Conservation (phyloP, 176 grass and related monocot species). For the Oryza australiensis region DNA sequence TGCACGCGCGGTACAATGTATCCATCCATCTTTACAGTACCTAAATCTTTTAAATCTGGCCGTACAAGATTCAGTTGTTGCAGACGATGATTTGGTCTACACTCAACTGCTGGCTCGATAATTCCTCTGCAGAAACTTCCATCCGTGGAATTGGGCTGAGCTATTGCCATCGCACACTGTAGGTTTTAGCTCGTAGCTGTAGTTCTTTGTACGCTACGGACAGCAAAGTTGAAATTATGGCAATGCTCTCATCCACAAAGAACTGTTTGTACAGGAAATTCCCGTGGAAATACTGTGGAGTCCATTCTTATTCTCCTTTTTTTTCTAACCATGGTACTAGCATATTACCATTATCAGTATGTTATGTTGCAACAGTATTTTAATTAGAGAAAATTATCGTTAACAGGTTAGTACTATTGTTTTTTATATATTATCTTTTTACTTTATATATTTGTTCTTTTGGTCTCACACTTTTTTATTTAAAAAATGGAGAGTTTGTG, state of each 20-base stretch:
- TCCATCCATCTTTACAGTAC: constrained; percentile 14
- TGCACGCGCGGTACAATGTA: constrained; percentile 9
- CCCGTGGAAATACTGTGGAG: not conserved
- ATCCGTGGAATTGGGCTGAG: not conserved
- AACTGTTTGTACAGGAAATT: not conserved
- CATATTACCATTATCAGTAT: no score
- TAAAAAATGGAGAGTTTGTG: no score
- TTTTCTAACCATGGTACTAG: no score
- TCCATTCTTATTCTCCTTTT: not conserved
- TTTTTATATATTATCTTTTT: no score
- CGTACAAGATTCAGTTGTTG: constrained; percentile 56
- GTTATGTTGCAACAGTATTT: no score
- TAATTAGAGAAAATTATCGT: no score
- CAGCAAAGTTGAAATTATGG: not conserved
- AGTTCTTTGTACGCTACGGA: not conserved
- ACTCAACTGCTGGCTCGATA: not conserved
- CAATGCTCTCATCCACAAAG: not conserved
- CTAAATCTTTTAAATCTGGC: constrained; percentile 33
- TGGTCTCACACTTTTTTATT: no score
- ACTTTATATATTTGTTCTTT: no score
- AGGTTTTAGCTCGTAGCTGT: not conserved
- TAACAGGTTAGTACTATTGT: no score
- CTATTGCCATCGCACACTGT: not conserved
- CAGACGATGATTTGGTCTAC: constrained; percentile 37
- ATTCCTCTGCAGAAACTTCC: not conserved